Evolutionary conservation across 306 rosid species (phyloP).

Genomic region (Vachellia pachyceras): DNA sequence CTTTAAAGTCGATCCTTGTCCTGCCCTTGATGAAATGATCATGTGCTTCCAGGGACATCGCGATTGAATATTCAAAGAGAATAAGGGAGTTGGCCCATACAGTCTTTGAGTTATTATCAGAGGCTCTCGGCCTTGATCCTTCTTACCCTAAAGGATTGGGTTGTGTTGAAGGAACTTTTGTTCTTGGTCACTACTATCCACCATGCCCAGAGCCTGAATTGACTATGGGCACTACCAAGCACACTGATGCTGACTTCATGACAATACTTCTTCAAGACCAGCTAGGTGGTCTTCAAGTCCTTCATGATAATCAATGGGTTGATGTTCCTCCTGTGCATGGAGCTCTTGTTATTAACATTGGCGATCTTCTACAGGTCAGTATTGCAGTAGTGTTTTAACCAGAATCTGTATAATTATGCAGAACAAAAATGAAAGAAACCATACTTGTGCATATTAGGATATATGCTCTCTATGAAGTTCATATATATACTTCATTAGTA

Average conservation of each 20-base stretch:
- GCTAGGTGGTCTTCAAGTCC: conserved; percentile 55
- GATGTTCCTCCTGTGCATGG: conserved; percentile 44
- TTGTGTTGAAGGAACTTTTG: conserved; percentile 43
- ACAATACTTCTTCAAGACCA: conserved; percentile 60
- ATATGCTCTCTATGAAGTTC: background rate
- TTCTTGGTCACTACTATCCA: conserved; percentile 53
- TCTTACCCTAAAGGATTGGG: conserved; percentile 37
- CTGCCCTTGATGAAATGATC: background rate
- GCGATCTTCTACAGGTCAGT: conserved; percentile 55
- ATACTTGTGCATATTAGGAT: background rate
- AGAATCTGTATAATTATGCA: background rate
- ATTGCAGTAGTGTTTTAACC: background rate
- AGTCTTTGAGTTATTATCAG: conserved; percentile 56
- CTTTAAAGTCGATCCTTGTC: background rate
- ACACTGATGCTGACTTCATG: conserved; percentile 47
- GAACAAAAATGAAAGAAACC: background rate
- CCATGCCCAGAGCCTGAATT: conserved; percentile 59
- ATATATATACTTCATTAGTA: too few relatives aligned
- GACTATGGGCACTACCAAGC: conserved; percentile 49
- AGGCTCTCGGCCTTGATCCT: conserved; percentile 50
- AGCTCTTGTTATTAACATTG: conserved; percentile 54
- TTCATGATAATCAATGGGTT: conserved; percentile 47
- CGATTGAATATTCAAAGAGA: conserved; percentile 46
- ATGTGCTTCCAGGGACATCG: conserved; percentile 41
- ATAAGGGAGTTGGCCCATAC: conserved; percentile 38